Evolutionary conservation across 768 basidiomycete genomes (phyloP), one percentile per base, ranked within the genome.

Genomic region (Mycena polygramma): DNA sequence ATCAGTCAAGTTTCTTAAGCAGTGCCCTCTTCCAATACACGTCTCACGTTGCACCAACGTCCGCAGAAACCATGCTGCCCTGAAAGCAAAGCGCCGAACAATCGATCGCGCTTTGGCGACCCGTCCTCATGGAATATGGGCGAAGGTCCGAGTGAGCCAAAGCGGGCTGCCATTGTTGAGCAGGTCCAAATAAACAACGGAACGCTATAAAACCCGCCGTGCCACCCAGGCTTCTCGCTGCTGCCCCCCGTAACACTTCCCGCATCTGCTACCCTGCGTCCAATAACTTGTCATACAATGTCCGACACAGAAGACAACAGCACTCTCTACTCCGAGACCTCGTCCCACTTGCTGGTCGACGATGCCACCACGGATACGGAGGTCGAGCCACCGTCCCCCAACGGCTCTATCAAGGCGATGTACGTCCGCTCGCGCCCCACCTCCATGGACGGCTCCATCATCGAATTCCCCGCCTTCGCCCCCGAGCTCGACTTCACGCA

Each of bases 361-460:
- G 36, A 55, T 43, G 22, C 57, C 57, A 43, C 39, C 39, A 43
- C 39, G 22, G 57, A 57, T 14, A 24, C 57, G 8, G 57, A 57
- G 57, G 57, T 55, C 15, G 41, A 58, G 15, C 57, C 57, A 1
- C 41, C 62, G 1, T 63, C 63, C 20, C 63, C 63, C n/a, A 19
- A n/a, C n/a, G 63, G 63, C 20, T 64, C 63, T 10, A 45, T 22
- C 2, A 55, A 57, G 19, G 63, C 43, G 4, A n/a, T 64, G 13
- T 64, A 64, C 30, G 63, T 64, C n/a, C 63, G 63, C 53, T 64
- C 54, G 30, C 63, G 63, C 30, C 63, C 63, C 7, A 57, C 63
- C 4, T 64, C 63, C 8, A 48, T 48, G 41, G 53, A 64, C 20
- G 63, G 53, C 62, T 41, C 53, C 14, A 17, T 54, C 48, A 41